Base-by-base conservation (phyloP, 148 eudicot species). In the Salicornia ramosissima region DNA sequence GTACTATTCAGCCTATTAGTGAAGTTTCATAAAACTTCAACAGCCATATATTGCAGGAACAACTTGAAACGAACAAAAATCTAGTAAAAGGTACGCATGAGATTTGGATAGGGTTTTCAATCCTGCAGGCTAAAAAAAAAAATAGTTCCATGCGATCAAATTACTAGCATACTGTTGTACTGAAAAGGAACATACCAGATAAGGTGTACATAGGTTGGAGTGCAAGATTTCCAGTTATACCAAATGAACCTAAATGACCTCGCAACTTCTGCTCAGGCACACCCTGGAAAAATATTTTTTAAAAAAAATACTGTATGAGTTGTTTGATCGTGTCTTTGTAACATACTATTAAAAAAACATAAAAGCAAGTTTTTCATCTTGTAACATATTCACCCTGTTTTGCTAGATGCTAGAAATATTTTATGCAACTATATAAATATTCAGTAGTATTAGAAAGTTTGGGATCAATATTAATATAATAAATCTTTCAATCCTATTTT, bases 201-300 rank as follows among this genome's bases (percentile, higher is more conserved):
- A 95, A 77, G 30, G 99, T 95, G 82, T 95, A 95, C 97, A 95
- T 95, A 29, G 99, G 99, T 83, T 95, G 99, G 55, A 95, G 97
- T 45, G 99, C 99, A 84, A 95, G 97, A 81, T 95, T 95, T 70
- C 99, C 99, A 52, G 97, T 89, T 71, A 95, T 80, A 60, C 99
- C 99, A 67, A 95, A 89, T 67, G 99, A 95, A 70, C 99, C 99
- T 77, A 95, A 81, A 78, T 95, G 99, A 57, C 80, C 80, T 73
- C 99, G 85, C 77, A 95, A 83, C 80, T 91, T 95, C 76, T 91
- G 99, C 72, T 95, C 99, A 67, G 97, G 99, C 68, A 89, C 96
- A 77, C 99, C 97, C 99, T 95, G 85, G 69, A 78, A 71, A 14
- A 66, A 31, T 14, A 58, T 21, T 22, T 30, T 49, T 58, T 45